Evolutionary conservation across 768 basidiomycete genomes (phyloP).

Genomic region (Agrocybe praecox): DNA sequence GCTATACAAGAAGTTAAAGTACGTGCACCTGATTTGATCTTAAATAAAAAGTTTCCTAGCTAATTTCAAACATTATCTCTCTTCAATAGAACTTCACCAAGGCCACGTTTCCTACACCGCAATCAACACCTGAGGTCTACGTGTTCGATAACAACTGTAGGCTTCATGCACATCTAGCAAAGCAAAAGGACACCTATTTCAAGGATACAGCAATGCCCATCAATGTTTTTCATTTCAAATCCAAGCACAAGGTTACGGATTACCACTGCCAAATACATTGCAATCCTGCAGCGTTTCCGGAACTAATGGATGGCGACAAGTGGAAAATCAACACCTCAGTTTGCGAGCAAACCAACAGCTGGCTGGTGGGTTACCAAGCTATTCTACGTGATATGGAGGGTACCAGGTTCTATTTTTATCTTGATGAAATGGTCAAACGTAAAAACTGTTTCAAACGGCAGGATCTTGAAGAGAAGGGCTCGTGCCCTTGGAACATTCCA

Average conservation of each 20-base stretch:
- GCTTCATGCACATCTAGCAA: constrained; percentile 13
- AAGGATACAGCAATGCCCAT: constrained; percentile 18
- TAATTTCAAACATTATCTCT: neutral
- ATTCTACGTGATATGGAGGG: constrained; percentile 31
- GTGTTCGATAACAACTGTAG: constrained; percentile 28
- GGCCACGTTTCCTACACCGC: constrained; percentile 18
- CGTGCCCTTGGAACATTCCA: neutral
- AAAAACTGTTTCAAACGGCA: constrained; percentile 1
- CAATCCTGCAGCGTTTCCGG: constrained; percentile 23
- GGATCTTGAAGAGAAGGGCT: neutral
- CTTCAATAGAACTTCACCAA: constrained; percentile 16
- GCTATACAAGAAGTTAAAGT: constrained; percentile 21
- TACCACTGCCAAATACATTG: constrained; percentile 24
- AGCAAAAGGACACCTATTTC: constrained; percentile 17
- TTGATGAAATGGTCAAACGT: constrained; percentile 34
- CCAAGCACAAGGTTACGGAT: constrained; percentile 26
- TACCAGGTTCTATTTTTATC: constrained; percentile 30
- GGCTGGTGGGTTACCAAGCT: constrained; percentile 29
- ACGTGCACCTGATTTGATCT: constrained; percentile 7
- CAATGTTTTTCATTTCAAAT: constrained; percentile 28
- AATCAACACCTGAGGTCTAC: constrained; percentile 20
- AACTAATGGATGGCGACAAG: constrained; percentile 15
- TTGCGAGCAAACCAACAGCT: constrained; percentile 37
- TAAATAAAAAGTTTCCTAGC: neutral
- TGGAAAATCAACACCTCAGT: constrained; percentile 34